Conservation (phyloP, 2,329 filamentous ascomycete genomes). For the Dactylellina drechsleri region DNA sequence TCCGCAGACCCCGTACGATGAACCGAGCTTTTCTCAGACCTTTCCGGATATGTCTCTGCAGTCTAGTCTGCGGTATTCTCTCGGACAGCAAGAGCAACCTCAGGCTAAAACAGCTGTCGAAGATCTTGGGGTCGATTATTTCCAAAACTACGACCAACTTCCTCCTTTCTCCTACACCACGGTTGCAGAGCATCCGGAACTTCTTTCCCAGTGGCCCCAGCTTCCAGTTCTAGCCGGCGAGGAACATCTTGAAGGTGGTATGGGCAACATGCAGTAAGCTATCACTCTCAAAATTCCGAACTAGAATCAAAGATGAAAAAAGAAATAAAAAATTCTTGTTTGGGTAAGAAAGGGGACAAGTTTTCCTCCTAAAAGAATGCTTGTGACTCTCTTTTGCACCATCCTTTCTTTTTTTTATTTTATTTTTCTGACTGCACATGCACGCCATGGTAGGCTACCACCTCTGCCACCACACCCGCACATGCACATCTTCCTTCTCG, state of each 20-base stretch:
- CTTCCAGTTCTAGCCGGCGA: conserved; percentile 52
- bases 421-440: conserved; percentile 23
- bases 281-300: background rate
- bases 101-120: conserved; percentile 44
- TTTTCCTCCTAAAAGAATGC: conserved; percentile 28
- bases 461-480: conserved; percentile 28
- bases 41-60: conserved; percentile 54
- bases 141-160: conserved; percentile 53
- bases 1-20: conserved; percentile 52
- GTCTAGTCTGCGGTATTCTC: conserved; percentile 44
- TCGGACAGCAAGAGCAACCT: conserved; percentile 43
- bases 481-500: conserved; percentile 31
- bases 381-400: conserved; percentile 25
- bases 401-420: conserved; percentile 21
- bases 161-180: conserved; percentile 52
- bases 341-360: conserved; percentile 12
- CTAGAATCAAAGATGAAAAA: conserved; percentile 20
- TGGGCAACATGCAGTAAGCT: conserved; percentile 44
- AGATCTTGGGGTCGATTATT: conserved; percentile 50
- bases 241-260: conserved; percentile 51
- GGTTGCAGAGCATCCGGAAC: conserved; percentile 55
- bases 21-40: conserved; percentile 47
- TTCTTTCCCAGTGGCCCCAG: conserved; percentile 53
- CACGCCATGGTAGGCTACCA: conserved; percentile 40
- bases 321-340: conserved; percentile 11